phyloP scores from a whole-genome alignment of 176 grass and related monocot genomes.

The Coix lacrymajobi region DNA sequence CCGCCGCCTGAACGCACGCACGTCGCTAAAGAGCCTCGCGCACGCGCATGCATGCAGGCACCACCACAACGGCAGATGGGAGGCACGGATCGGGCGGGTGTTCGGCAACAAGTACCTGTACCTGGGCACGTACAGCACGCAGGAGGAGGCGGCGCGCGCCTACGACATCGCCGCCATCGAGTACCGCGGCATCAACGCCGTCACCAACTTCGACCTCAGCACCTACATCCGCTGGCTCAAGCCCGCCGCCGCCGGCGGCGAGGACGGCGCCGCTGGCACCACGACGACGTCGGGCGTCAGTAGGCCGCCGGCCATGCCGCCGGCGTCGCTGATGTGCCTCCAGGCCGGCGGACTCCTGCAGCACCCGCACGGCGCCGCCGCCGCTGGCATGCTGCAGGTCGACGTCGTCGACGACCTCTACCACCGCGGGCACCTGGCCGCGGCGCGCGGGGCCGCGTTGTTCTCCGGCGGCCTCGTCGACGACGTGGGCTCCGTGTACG shows the following conservation, averaged over 20 bases:
- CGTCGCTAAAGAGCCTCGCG: background rate
- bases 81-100: conserved; percentile 62
- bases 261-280: background rate
- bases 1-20: background rate
- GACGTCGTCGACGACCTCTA: conserved; percentile 1
- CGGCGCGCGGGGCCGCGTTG: background rate
- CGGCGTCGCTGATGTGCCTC: background rate
- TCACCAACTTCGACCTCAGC: conserved; percentile 79
- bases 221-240: conserved; percentile 78
- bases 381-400: conserved; percentile 1
- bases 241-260: background rate
- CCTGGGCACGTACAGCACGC: conserved; percentile 67
- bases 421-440: background rate
- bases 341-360: background rate
- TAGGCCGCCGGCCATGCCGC: background rate
- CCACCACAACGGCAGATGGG: conserved; percentile 73
- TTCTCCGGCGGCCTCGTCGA: background rate
- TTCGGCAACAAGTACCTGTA: conserved; percentile 81
- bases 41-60: conserved; percentile 24
- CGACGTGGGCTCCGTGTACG: conserved; percentile 9
- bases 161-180: conserved; percentile 84
- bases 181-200: conserved; percentile 72
- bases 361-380: background rate
- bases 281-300: background rate
- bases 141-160: conserved; percentile 62